Evolutionary conservation across 805 yeast species (phyloP).

Genomic region (Metschnikowia cubensis): DNA sequence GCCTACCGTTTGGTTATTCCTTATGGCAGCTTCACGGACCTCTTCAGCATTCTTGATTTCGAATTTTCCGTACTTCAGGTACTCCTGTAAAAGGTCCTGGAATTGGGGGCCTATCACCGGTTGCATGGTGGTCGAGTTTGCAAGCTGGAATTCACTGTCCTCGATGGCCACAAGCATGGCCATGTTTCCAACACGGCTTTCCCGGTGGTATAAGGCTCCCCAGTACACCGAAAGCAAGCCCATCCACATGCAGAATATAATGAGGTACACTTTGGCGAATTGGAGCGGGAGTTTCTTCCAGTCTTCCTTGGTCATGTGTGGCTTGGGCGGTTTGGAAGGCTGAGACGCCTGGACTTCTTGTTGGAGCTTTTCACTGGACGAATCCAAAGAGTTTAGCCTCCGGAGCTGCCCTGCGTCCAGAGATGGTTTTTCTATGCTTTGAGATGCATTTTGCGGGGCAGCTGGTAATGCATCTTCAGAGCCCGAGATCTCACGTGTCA

Average conservation of each 20-base stretch:
- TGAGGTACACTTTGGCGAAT: constrained; percentile 19
- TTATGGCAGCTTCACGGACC: constrained; percentile 14
- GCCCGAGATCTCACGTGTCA: neutral
- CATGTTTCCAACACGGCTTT: constrained; percentile 28
- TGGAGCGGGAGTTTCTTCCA: constrained; percentile 11
- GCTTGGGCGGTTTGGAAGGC: neutral
- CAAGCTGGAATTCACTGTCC: constrained; percentile 20
- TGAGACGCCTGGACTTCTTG: neutral
- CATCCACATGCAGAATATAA: constrained; percentile 22
- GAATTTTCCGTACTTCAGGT: constrained; percentile 19
- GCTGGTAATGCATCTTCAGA: neutral
- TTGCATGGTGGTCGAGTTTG: constrained; percentile 17
- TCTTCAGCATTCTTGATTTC: constrained; percentile 13
- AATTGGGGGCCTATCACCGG: constrained; percentile 21
- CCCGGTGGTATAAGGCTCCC: constrained; percentile 36
- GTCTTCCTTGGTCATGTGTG: constrained; percentile 11
- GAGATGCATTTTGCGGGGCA: neutral
- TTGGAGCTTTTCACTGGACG: neutral
- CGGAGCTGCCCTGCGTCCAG: neutral
- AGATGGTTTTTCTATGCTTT: neutral
- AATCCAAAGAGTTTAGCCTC: neutral
- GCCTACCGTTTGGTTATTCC: constrained; percentile 19
- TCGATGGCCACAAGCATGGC: constrained; percentile 36
- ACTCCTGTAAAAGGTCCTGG: constrained; percentile 15
- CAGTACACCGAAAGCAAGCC: constrained; percentile 38